These are phyloP conservation scores for Ceratobasidium sp. DNA, from an alignment of 1,284 basidiomycete species.

Conservation along the genomic window DNA sequence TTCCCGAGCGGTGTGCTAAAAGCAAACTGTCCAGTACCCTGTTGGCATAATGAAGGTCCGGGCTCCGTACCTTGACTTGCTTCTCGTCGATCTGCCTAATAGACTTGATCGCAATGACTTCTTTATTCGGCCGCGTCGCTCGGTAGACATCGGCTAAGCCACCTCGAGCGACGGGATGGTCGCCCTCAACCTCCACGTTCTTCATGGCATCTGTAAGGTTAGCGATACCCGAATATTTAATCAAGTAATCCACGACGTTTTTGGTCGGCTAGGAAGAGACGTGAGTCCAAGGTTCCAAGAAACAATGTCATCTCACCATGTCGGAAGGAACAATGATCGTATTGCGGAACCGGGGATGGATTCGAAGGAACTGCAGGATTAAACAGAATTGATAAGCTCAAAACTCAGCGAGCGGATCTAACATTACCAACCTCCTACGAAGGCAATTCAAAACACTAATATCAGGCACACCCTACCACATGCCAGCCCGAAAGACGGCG, in stretches of 20 bases:
- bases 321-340: neutral
- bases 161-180: neutral
- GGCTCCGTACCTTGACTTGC: neutral
- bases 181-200: neutral
- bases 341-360: neutral
- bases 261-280: neutral
- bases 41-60: too few species aligned
- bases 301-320: neutral
- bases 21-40: neutral
- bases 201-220: slow-evolving; percentile 4
- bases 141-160: neutral
- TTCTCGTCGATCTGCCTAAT: neutral
- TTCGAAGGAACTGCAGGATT: neutral
- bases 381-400: neutral
- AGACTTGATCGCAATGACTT: neutral
- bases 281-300: neutral
- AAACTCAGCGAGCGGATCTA: too few species aligned
- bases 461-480: too few species aligned
- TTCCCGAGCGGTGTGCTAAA: neutral
- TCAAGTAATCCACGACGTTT: neutral
- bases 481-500: too few species aligned
- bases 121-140: neutral
- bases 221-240: neutral
- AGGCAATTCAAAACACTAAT: too few species aligned
- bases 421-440: neutral